phyloP scores from a whole-genome alignment of 2,329 filamentous ascomycete species.

The Diaporthe velutina region DNA sequence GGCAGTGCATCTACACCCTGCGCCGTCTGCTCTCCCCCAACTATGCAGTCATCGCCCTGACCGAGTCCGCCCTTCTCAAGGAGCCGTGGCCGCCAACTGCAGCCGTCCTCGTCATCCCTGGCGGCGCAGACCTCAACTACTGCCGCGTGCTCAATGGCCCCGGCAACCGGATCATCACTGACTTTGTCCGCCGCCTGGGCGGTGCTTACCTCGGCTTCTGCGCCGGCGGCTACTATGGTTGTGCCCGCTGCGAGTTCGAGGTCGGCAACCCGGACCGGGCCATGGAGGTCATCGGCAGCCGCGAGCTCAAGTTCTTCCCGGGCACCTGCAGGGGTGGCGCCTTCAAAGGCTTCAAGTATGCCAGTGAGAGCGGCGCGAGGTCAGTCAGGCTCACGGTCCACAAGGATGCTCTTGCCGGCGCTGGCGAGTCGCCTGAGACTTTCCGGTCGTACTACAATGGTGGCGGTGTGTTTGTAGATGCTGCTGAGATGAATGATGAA shows the following conservation, averaged over 20 bases:
- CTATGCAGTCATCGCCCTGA: constrained; percentile 92
- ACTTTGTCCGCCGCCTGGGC: constrained; percentile 83
- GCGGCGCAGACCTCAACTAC: constrained; percentile 94
- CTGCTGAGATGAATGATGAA: constrained; percentile 68
- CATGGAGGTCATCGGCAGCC: constrained; percentile 86
- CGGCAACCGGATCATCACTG: constrained; percentile 85
- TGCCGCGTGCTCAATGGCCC: constrained; percentile 88
- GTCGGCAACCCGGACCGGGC: constrained; percentile 75
- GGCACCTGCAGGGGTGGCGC: constrained; percentile 88
- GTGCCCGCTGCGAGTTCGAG: constrained; percentile 88
- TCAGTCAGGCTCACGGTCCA: constrained; percentile 77
- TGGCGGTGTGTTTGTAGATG: constrained; percentile 91
- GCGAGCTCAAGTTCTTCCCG: constrained; percentile 91
- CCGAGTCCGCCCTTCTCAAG: constrained; percentile 82
- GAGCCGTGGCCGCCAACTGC: constrained; percentile 93
- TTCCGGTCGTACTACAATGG: constrained; percentile 93
- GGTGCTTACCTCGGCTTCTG: constrained; percentile 93
- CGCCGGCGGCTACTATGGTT: constrained; percentile 94
- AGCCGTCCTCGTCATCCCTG: constrained; percentile 90
- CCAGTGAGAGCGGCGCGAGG: constrained; percentile 85
- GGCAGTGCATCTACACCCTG: constrained; percentile 89
- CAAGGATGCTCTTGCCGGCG: constrained; percentile 66
- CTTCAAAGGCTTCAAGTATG: constrained; percentile 90
- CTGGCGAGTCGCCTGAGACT: constrained; percentile 65
- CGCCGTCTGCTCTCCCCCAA: constrained; percentile 88